phyloP scores from a whole-genome alignment of 2,329 filamentous ascomycete genomes.

The Huntiella omanensis region DNA sequence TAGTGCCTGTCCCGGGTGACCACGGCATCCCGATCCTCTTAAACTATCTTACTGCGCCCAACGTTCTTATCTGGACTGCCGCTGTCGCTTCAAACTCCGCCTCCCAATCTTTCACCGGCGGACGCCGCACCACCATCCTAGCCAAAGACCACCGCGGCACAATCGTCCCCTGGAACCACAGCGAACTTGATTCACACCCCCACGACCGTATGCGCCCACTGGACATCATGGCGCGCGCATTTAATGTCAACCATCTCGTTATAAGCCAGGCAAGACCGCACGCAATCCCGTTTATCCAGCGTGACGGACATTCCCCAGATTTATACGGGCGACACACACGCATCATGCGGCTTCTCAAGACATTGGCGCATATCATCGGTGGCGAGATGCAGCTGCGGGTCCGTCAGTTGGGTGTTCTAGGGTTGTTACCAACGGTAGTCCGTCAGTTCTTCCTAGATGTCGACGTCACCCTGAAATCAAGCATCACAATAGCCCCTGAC shows the following conservation, averaged over 20 bases:
- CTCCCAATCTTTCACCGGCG: slow-evolving; percentile 44
- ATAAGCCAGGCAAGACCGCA: slow-evolving; percentile 84
- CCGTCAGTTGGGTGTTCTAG: slow-evolving; percentile 60
- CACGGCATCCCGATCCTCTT: slow-evolving; percentile 66
- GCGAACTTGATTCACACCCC: slow-evolving; percentile 9
- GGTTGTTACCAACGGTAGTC: slow-evolving; percentile 49
- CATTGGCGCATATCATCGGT: slow-evolving; percentile 48
- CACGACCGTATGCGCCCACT: slow-evolving; percentile 11
- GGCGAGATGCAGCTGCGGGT: slow-evolving; percentile 67
- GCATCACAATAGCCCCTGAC: slow-evolving; percentile 66
- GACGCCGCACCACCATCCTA: slow-evolving; percentile 44
- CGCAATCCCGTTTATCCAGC: slow-evolving; percentile 66
- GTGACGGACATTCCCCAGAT: slow-evolving; percentile 59
- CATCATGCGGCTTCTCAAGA: slow-evolving; percentile 36
- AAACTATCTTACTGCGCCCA: slow-evolving; percentile 83
- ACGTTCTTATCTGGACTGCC: slow-evolving; percentile 71
- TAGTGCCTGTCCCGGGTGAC: slow-evolving; percentile 56
- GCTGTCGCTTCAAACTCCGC: slow-evolving; percentile 58
- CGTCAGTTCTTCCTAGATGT: slow-evolving; percentile 69
- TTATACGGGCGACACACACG: slow-evolving; percentile 38
- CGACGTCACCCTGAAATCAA: slow-evolving; percentile 38
- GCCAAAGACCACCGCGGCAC: slow-evolving; percentile 60
- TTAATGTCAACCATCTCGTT: slow-evolving; percentile 91
- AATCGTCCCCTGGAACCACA: slow-evolving; percentile 46
- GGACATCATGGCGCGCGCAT: slow-evolving; percentile 29